These are phyloP conservation scores for Haplosporangium sp. DNA, from an alignment of 371 early-diverging fungal species.

Conservation along the genomic window DNA sequence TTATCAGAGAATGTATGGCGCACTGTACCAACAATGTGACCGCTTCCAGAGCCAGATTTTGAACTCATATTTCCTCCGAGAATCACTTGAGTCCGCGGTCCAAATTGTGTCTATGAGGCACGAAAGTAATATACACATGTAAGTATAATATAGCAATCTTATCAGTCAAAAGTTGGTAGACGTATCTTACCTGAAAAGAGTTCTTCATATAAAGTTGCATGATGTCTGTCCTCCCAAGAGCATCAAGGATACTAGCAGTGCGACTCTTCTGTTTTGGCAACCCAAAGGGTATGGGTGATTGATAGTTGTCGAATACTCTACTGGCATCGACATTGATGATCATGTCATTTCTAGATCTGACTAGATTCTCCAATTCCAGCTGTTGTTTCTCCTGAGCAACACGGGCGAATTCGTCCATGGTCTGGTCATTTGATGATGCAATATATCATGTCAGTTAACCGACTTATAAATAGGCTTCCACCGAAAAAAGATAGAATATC, in stretches of 20 bases:
- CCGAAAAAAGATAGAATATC: neutral
- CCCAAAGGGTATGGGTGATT: slow-evolving; percentile 59
- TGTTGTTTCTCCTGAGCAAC: slow-evolving; percentile 74
- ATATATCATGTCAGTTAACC: neutral
- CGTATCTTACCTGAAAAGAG: slow-evolving; percentile 78
- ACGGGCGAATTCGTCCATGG: slow-evolving; percentile 87
- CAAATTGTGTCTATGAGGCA: slow-evolving; percentile 71
- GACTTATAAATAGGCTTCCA: neutral
- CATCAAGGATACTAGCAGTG: slow-evolving; percentile 35
- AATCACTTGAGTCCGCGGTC: slow-evolving; percentile 70
- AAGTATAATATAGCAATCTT: neutral
- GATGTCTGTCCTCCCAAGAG: slow-evolving; percentile 67
- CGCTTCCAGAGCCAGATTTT: slow-evolving; percentile 80
- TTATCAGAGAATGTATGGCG: slow-evolving; percentile 81
- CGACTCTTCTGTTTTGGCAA: slow-evolving; percentile 30
- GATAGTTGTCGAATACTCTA: slow-evolving; percentile 66
- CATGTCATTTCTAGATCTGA: slow-evolving; percentile 76
- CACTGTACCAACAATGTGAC: slow-evolving; percentile 76
- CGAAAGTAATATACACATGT: neutral
- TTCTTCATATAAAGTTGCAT: slow-evolving; percentile 84
- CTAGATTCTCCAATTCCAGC: slow-evolving; percentile 82
- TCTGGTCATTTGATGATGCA: slow-evolving; percentile 51
- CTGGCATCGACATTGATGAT: slow-evolving; percentile 68
- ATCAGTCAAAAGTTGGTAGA: neutral
- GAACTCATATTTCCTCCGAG: slow-evolving; percentile 80